phyloP scores from a whole-genome alignment of 108 stramenopile species.

The Mayamaea pseudoterrestris region DNA sequence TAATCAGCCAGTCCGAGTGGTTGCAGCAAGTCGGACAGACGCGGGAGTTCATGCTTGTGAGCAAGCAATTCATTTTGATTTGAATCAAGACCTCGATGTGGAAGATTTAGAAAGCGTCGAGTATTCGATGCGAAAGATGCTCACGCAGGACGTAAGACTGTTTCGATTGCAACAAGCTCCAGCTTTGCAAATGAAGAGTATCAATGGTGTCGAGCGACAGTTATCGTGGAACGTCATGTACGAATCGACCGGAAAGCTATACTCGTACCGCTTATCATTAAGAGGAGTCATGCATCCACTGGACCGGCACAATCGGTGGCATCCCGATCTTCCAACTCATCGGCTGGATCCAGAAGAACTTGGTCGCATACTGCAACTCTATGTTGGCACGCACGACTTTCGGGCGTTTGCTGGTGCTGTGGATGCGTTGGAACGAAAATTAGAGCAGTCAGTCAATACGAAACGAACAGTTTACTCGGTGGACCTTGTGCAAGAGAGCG shows the following conservation, averaged over 20 bases:
- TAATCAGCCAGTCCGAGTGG: conserved; percentile 40
- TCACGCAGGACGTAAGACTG: conserved; percentile 39
- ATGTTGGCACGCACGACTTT: conserved; percentile 70
- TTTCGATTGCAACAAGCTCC: conserved; percentile 35
- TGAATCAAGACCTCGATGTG: conserved; percentile 1
- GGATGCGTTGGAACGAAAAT: conserved; percentile 16
- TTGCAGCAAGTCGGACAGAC: conserved; percentile 74
- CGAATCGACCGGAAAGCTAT: conserved; percentile 43
- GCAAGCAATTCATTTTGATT: conserved; percentile 81
- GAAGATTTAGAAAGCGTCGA: conserved; percentile 13
- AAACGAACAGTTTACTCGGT: conserved; percentile 50
- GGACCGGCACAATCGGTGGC: conserved; percentile 51
- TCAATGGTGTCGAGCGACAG: conserved; percentile 1
- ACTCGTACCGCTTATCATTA: conserved; percentile 56
- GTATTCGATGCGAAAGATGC: conserved; percentile 52
- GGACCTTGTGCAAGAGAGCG: conserved; percentile 41
- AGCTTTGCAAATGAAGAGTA: too few relatives aligned
- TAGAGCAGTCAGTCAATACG: conserved; percentile 10
- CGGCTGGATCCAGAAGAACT: conserved; percentile 22
- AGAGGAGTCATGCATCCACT: conserved; percentile 45
- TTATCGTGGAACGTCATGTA: conserved; percentile 58
- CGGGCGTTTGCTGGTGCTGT: conserved; percentile 65
- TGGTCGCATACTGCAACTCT: conserved; percentile 28
- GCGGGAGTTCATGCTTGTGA: conserved; percentile 75
- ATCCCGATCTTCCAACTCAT: conserved; percentile 20